phyloP scores from a whole-genome alignment of 768 basidiomycete genomes.

The Tricholoma sp. region DNA sequence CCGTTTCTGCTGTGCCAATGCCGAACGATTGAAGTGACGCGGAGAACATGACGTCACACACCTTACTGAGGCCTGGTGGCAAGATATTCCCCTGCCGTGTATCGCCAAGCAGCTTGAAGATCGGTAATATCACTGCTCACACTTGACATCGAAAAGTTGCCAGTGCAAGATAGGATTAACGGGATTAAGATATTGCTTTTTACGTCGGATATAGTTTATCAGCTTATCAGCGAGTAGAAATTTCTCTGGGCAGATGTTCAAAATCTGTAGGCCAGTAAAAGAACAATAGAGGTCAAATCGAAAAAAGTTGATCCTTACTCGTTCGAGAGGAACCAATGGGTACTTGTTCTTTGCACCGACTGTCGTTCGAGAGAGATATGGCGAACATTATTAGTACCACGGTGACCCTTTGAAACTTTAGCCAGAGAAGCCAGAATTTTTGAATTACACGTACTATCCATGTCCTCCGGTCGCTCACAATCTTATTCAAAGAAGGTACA shows the following conservation, averaged over 20 bases:
- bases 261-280: neutral
- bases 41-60: too few species aligned
- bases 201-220: neutral
- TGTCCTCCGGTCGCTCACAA: conserved; percentile 44
- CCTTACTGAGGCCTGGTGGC: too few species aligned
- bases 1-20: too few species aligned
- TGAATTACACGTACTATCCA: conserved; percentile 46
- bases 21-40: too few species aligned
- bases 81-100: too few species aligned
- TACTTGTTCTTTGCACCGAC: conserved; percentile 17
- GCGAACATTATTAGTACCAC: conserved; percentile 10
- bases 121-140: neutral
- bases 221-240: neutral
- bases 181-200: too few species aligned
- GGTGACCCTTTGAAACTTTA: conserved; percentile 19
- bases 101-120: too few species aligned
- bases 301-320: conserved; percentile 11
- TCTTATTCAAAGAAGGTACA: conserved; percentile 35
- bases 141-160: neutral
- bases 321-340: conserved; percentile 36
- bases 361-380: conserved; percentile 27
- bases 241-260: neutral
- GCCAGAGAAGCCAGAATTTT: neutral
- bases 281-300: neutral
- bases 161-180: too few species aligned